These are phyloP conservation scores for Ramicandelaber brevisporus DNA, from an alignment of 192 early-diverging fungal species.

Conservation along the genomic window DNA sequence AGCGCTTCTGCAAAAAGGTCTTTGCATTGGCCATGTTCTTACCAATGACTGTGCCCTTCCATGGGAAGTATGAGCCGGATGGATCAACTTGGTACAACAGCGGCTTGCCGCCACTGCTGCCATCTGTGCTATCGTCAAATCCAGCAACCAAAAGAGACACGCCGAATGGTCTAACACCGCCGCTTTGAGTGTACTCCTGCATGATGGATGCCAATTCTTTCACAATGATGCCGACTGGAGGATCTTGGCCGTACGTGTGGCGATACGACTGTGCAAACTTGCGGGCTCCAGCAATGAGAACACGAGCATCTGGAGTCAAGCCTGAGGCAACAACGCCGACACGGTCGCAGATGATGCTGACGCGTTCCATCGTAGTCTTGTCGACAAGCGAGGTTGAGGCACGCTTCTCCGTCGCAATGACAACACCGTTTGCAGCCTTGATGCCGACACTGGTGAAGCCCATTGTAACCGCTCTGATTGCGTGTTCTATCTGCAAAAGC, in stretches of 20 bases:
- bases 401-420: conserved; percentile 97
- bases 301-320: conserved; percentile 94
- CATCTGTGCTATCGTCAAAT: conserved; percentile 65
- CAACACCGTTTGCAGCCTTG: conserved; percentile 91
- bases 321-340: conserved; percentile 98
- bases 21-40: conserved; percentile 99
- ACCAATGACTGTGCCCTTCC: conserved; percentile 97
- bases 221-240: conserved; percentile 82
- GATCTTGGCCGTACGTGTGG: conserved; percentile 78
- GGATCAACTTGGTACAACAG: conserved; percentile 97
- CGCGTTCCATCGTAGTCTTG: conserved; percentile 73
- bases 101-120: no score
- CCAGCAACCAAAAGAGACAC: conserved; percentile 92
- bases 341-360: conserved; percentile 65
- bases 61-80: conserved; percentile 92
- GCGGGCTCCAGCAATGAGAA: conserved; percentile 81
- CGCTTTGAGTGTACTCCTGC: conserved; percentile 98
- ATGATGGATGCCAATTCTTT: conserved; percentile 91
- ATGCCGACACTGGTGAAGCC: conserved; percentile 86
- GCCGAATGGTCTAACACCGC: conserved; percentile 97
- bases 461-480: conserved; percentile 69
- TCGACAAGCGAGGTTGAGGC: conserved; percentile 78
- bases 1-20: conserved; percentile 97
- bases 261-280: conserved; percentile 94
- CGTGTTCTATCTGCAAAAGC: conserved; percentile 97